phyloP scores from a whole-genome alignment of 768 basidiomycete genomes.

The Tephrocybe sp. region DNA sequence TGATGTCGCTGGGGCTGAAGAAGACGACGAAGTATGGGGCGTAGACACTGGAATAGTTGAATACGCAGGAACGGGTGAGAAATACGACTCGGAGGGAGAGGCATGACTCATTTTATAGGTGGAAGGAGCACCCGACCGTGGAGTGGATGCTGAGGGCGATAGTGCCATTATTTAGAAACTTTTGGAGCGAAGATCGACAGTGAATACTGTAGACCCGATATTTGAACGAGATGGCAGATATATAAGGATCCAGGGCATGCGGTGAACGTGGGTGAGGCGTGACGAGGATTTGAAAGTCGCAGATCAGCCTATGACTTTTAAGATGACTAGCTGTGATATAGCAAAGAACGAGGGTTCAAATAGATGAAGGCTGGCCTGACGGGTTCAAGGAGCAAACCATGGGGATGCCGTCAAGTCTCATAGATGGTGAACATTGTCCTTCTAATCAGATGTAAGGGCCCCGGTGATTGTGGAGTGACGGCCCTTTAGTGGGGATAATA shows the following conservation, averaged over 20 bases:
- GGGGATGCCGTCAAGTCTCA: slow-evolving; percentile 6
- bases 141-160: slow-evolving; percentile 15
- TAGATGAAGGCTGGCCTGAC: background rate
- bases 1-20: slow-evolving; percentile 4
- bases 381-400: background rate
- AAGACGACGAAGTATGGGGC: slow-evolving; percentile 1
- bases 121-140: slow-evolving; percentile 12
- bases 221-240: slow-evolving; percentile 7
- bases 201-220: background rate
- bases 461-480: slow-evolving; percentile 14
- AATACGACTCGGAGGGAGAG: slow-evolving; percentile 16
- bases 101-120: slow-evolving; percentile 11
- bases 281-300: slow-evolving; percentile 5
- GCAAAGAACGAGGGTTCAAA: slow-evolving; percentile 3
- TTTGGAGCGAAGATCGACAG: background rate
- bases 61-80: slow-evolving; percentile 11
- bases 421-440: background rate
- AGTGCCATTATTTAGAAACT: slow-evolving; percentile 8
- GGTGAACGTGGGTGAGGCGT: slow-evolving; percentile 16
- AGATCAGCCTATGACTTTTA: slow-evolving; percentile 4
- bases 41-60: slow-evolving; percentile 13
- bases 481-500: slow-evolving; percentile 9
- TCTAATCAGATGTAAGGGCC: slow-evolving; percentile 1
- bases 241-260: slow-evolving; percentile 13
- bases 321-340: background rate